Conservation (phyloP, 192 early-diverging fungal genomes). For the Podochytrium sp. region DNA sequence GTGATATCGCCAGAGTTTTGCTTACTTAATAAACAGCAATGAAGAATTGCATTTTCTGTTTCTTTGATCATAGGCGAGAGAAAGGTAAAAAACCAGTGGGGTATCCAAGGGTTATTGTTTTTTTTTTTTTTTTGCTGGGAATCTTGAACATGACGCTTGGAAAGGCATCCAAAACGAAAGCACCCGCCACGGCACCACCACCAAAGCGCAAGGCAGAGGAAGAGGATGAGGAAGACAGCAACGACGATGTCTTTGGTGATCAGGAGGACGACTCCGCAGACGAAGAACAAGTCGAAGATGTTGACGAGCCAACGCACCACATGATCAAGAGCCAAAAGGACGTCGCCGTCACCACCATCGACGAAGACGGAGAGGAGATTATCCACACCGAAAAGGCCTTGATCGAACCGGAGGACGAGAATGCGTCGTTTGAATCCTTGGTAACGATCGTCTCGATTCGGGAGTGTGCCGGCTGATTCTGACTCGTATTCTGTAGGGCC, state of each 20-base stretch:
- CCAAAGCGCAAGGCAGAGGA: not conserved
- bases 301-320: constrained; percentile 1
- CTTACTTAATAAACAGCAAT: no score
- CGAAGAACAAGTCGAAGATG: not conserved
- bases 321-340: constrained; percentile 1
- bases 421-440: constrained; percentile 18
- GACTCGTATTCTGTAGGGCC: constrained; percentile 52
- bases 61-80: no score
- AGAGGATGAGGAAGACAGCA: not conserved
- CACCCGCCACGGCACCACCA: not conserved
- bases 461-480: not conserved
- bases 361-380: constrained; percentile 16
- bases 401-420: constrained; percentile 23
- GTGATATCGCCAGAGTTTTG: no score
- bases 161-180: not conserved
- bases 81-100: no score
- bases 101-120: no score
- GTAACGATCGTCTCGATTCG: not conserved
- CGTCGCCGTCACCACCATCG: not conserved
- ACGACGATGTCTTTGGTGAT: not conserved
- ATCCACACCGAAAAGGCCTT: constrained; percentile 9
- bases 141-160: not conserved
- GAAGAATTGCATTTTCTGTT: no score
- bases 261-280: not conserved
- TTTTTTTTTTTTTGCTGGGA: not conserved